These are phyloP conservation scores for Gossypium sturtianum DNA, from an alignment of 345 rosid genomes.

Conservation along the genomic window DNA sequence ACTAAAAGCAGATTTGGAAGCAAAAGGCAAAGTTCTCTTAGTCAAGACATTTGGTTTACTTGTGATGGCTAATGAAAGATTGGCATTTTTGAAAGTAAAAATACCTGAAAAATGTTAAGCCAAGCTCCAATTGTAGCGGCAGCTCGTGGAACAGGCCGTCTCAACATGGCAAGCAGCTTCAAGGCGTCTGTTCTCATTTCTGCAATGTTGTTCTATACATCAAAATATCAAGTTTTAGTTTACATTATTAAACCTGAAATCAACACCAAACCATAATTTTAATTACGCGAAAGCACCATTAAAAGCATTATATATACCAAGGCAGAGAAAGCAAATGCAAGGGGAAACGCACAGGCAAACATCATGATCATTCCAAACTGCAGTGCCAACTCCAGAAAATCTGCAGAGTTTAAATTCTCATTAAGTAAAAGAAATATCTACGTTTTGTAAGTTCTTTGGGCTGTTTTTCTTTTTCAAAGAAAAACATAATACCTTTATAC, in stretches of 20 bases:
- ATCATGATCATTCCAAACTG: conserved; percentile 98
- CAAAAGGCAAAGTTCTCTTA: background rate
- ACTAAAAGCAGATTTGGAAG: background rate
- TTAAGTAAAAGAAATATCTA: background rate
- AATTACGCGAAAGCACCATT: conserved; percentile 3
- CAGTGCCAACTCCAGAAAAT: conserved; percentile 74
- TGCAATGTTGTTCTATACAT: conserved; percentile 59
- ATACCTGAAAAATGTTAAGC: conserved; percentile 93
- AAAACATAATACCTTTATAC: background rate
- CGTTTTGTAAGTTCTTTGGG: background rate
- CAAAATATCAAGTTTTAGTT: conserved; percentile 15
- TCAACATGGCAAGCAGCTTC: conserved; percentile 63
- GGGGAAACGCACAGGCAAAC: conserved; percentile 97
- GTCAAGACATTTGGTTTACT: background rate
- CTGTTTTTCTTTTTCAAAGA: background rate
- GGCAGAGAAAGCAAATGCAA: conserved; percentile 68
- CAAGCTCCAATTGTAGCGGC: conserved; percentile 90
- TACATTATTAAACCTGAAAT: background rate
- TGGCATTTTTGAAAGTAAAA: background rate
- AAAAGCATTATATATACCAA: conserved; percentile 41
- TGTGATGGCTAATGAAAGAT: background rate
- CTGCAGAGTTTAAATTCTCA: conserved; percentile 31
- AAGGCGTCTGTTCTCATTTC: conserved; percentile 86
- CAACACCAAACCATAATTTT: background rate
- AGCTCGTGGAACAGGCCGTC: conserved; percentile 80